Conservation (phyloP, 495 filamentous ascomycete species). For the Pyronema domesticum region DNA sequence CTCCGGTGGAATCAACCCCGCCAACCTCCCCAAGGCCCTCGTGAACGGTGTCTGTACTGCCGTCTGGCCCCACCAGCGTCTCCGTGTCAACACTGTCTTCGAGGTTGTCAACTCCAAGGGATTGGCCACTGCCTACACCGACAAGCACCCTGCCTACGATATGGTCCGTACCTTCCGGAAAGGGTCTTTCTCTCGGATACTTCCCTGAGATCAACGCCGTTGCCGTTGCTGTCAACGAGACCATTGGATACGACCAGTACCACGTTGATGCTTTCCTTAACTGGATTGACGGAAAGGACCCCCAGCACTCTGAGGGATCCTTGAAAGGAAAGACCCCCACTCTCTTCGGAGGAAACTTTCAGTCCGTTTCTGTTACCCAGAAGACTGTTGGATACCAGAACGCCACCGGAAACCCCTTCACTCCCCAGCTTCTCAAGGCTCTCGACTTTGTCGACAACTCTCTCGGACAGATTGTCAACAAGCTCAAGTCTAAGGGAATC, state of each 20-base stretch:
- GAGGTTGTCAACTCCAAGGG: slow-evolving; percentile 23
- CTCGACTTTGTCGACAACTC: slow-evolving; percentile 22
- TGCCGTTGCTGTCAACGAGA: slow-evolving; percentile 14
- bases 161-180: slow-evolving; percentile 25
- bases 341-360: slow-evolving; percentile 29
- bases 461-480: slow-evolving; percentile 11
- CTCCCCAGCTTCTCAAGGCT: slow-evolving; percentile 20
- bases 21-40: slow-evolving; percentile 22
- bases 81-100: slow-evolving; percentile 28
- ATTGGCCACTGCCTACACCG: slow-evolving; percentile 26
- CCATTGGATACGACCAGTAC: slow-evolving; percentile 24
- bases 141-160: slow-evolving; percentile 29
- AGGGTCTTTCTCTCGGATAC: slow-evolving; percentile 26
- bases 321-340: slow-evolving; percentile 15
- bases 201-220: slow-evolving; percentile 26
- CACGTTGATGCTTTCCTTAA: slow-evolving; percentile 26
- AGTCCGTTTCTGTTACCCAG: slow-evolving; percentile 26
- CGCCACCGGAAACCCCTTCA: slow-evolving; percentile 8
- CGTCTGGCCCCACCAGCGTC: slow-evolving; percentile 25
- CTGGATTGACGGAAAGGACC: slow-evolving; percentile 23
- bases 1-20: slow-evolving; percentile 26
- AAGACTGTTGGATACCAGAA: slow-evolving; percentile 24
- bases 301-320: slow-evolving; percentile 15
- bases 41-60: slow-evolving; percentile 18
- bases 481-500: slow-evolving; percentile 25